Evolutionary conservation across 108 stramenopile species (phyloP).

Genomic region (Schizochytrium sp.): DNA sequence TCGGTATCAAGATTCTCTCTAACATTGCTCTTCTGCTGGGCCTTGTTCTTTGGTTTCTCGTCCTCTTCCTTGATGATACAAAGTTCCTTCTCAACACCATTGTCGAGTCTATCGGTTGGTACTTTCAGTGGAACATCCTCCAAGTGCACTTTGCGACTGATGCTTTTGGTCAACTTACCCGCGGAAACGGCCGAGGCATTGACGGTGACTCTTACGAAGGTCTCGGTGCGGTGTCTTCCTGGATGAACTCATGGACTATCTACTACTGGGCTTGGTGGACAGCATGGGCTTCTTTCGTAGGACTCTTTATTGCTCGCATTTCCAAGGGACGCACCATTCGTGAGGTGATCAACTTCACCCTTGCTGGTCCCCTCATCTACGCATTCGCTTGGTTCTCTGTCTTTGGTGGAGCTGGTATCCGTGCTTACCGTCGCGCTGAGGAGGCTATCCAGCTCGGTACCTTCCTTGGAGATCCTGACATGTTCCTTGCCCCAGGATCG

Average conservation of each 20-base stretch:
- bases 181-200: too few species aligned
- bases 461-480: slow-evolving; percentile 63
- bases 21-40: slow-evolving; percentile 73
- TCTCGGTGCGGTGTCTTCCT: slow-evolving; percentile 68
- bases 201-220: slow-evolving; percentile 74
- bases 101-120: slow-evolving; percentile 73
- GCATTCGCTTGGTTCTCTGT: slow-evolving; percentile 74
- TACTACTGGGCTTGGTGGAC: slow-evolving; percentile 83
- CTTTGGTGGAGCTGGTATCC: slow-evolving; percentile 77
- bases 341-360: slow-evolving; percentile 67
- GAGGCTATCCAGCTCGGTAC: background rate
- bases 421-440: slow-evolving; percentile 69
- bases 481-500: slow-evolving; percentile 63
- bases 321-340: slow-evolving; percentile 76
- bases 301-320: slow-evolving; percentile 80
- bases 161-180: slow-evolving; percentile 9
- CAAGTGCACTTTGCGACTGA: slow-evolving; percentile 37
- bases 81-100: slow-evolving; percentile 74
- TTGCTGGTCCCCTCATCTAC: slow-evolving; percentile 70
- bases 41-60: slow-evolving; percentile 66
- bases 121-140: slow-evolving; percentile 65
- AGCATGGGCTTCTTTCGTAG: slow-evolving; percentile 79
- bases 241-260: slow-evolving; percentile 78
- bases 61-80: slow-evolving; percentile 77
- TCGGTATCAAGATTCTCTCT: slow-evolving; percentile 76